Conservation (phyloP, 768 basidiomycete species). For the Mycena polygramma region DNA sequence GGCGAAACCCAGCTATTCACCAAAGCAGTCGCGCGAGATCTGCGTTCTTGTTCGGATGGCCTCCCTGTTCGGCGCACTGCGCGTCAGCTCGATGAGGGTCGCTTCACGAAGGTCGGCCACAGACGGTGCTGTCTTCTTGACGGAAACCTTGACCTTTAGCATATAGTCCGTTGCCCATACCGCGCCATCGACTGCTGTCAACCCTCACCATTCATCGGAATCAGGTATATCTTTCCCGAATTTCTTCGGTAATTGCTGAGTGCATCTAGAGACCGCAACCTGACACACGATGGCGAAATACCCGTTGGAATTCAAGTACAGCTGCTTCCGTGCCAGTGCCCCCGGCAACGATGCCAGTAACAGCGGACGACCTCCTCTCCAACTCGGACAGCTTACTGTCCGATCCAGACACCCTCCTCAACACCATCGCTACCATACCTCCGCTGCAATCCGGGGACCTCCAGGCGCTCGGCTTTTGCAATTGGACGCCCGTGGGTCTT, state of each 20-base stretch:
- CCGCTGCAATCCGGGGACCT: conserved; percentile 81
- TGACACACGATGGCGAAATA: conserved; percentile 31
- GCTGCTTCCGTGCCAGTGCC: conserved; percentile 2
- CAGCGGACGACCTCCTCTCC: background rate
- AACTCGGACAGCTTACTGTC: conserved; percentile 3
- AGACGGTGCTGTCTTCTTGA: background rate
- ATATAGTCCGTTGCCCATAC: conserved; percentile 28
- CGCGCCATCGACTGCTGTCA: conserved; percentile 30
- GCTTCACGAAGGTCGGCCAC: conserved; percentile 16
- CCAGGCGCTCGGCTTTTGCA: conserved; percentile 65
- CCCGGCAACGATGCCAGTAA: background rate
- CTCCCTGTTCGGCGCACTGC: conserved; percentile 13
- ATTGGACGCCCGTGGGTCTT: conserved; percentile 76
- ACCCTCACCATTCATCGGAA: conserved; percentile 19
- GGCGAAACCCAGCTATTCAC: too few species aligned
- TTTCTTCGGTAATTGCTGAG: conserved; percentile 19
- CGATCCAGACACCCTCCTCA: background rate
- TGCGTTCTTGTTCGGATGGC: background rate
- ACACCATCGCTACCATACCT: conserved; percentile 39
- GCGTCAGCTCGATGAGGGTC: conserved; percentile 18
- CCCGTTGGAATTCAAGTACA: conserved; percentile 32
- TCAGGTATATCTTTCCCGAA: conserved; percentile 17
- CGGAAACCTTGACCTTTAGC: background rate
- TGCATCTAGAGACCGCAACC: conserved; percentile 32
- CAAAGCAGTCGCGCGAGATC: too few species aligned